These are phyloP conservation scores for Botrytis tulipae DNA, from an alignment of 2,329 filamentous ascomycete species.

Conservation along the genomic window DNA sequence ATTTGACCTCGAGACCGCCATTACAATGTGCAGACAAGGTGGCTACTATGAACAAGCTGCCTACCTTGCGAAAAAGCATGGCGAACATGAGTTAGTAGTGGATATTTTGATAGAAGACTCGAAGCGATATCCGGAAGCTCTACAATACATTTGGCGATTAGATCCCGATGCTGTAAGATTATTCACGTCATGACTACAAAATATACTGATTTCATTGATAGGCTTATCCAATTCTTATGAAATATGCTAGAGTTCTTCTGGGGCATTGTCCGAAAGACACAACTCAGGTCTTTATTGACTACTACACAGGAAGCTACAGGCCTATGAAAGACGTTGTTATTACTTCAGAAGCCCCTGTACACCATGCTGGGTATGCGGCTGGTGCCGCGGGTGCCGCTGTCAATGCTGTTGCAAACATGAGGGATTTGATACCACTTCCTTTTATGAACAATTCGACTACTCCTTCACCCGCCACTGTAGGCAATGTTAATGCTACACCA, in stretches of 20 bases:
- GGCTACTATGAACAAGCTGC: slow-evolving; percentile 97
- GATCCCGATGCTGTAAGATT: slow-evolving; percentile 69
- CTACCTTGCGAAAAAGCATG: slow-evolving; percentile 90
- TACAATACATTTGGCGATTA: slow-evolving; percentile 87
- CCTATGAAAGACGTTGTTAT: slow-evolving; percentile 61
- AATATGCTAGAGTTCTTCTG: slow-evolving; percentile 87
- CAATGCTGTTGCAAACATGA: slow-evolving; percentile 81
- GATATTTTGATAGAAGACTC: slow-evolving; percentile 96
- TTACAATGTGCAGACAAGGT: slow-evolving; percentile 94
- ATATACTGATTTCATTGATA: slow-evolving; percentile 40
- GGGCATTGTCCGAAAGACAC: slow-evolving; percentile 81
- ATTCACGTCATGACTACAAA: not conserved
- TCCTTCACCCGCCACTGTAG: slow-evolving; percentile 52
- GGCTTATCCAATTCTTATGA: slow-evolving; percentile 88
- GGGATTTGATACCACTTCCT: slow-evolving; percentile 77
- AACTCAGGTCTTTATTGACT: slow-evolving; percentile 87
- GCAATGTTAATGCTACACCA: slow-evolving; percentile 51
- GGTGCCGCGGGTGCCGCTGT: slow-evolving; percentile 60
- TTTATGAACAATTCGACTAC: slow-evolving; percentile 71
- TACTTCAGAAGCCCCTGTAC: slow-evolving; percentile 24
- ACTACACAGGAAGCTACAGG: slow-evolving; percentile 83
- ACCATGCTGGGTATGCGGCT: slow-evolving; percentile 36
- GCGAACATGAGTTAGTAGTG: slow-evolving; percentile 89
- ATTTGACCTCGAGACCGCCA: slow-evolving; percentile 95
- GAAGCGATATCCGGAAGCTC: slow-evolving; percentile 81